Evolutionary conservation across 768 basidiomycete genomes (phyloP).

Genomic region (Tylopilus plumbeoviolaceoides): DNA sequence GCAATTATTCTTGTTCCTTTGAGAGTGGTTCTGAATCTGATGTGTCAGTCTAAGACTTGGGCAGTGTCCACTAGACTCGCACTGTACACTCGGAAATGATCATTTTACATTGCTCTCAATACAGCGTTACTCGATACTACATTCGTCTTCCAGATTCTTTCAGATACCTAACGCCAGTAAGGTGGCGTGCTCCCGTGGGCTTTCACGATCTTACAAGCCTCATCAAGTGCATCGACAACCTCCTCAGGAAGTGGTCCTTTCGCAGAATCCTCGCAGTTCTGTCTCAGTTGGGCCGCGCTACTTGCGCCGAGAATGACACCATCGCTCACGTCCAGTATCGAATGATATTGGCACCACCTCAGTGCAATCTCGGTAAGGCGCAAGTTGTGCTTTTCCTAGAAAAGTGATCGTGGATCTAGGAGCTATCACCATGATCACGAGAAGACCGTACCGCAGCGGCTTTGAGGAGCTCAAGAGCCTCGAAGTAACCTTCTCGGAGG

Average conservation of each 20-base stretch:
- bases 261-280: conserved; percentile 43
- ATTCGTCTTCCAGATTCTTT: too few species aligned
- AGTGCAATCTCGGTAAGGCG: conserved; percentile 52
- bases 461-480: conserved; percentile 40
- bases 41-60: too few species aligned
- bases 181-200: conserved; percentile 30
- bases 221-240: conserved; percentile 47
- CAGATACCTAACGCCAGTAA: conserved; percentile 33
- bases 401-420: neutral
- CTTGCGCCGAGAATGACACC: conserved; percentile 49
- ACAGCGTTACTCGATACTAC: neutral
- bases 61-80: too few species aligned
- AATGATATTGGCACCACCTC: conserved; percentile 62
- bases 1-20: too few species aligned
- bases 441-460: conserved; percentile 35
- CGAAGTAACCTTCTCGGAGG: conserved; percentile 39
- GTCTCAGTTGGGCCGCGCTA: conserved; percentile 40
- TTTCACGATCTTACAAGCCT: conserved; percentile 42
- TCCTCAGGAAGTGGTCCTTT: conserved; percentile 54
- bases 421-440: neutral
- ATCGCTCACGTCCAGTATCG: conserved; percentile 38
- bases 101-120: neutral
- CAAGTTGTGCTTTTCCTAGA: conserved; percentile 37
- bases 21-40: too few species aligned
- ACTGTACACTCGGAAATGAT: too few species aligned